Conservation (phyloP, 2,329 filamentous ascomycete species). For the Rhynchosporium secalis region DNA sequence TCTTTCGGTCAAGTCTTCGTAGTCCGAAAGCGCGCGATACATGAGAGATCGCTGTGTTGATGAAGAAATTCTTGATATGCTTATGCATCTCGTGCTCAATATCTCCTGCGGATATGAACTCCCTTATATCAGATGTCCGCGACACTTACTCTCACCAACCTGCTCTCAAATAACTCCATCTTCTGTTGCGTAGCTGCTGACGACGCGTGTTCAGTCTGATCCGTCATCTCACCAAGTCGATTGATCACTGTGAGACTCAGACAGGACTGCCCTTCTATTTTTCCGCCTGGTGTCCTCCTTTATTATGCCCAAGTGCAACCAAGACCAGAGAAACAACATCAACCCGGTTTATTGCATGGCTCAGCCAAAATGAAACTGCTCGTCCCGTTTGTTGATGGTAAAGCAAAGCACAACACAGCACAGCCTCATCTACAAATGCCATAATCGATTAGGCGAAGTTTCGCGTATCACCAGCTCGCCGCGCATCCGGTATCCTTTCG, state of each 20-base stretch:
- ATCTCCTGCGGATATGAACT: slow-evolving; percentile 4
- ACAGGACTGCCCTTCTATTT: not conserved
- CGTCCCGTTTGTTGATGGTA: not conserved
- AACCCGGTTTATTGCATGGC: not conserved
- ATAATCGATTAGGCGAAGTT: not conserved
- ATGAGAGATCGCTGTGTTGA: not conserved
- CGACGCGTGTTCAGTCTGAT: not conserved
- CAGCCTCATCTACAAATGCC: slow-evolving; percentile 1
- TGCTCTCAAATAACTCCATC: not conserved
- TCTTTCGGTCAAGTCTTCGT: not conserved
- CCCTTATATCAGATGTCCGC: not conserved
- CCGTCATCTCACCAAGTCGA: not conserved
- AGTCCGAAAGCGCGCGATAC: not conserved
- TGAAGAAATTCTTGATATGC: not conserved
- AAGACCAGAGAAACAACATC: not conserved
- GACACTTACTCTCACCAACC: not conserved
- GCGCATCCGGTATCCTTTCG: too few species aligned
- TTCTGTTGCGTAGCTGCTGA: not conserved
- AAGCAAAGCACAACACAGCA: not conserved
- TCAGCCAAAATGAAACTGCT: not conserved
- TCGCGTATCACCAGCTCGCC: not conserved
- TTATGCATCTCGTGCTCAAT: slow-evolving; percentile 3
- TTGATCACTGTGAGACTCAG: not conserved
- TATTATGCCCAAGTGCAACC: slow-evolving; percentile 4
- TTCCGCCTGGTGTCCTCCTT: not conserved